Evolutionary conservation across 1,284 basidiomycete species (phyloP).

Genomic region (Termitomyces sp.): DNA sequence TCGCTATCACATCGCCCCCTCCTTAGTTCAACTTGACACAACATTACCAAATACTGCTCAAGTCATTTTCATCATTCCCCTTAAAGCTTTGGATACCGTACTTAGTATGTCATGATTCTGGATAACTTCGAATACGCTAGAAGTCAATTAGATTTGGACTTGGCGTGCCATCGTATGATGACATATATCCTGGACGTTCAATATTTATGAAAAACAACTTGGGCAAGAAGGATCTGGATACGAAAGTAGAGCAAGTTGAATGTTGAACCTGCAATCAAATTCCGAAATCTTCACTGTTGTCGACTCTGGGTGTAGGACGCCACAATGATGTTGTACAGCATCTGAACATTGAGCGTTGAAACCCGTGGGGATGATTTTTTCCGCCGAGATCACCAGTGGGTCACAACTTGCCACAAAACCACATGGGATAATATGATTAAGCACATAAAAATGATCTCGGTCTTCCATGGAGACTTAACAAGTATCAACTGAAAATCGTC

Average conservation of each 20-base stretch:
- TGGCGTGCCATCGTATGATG: not conserved
- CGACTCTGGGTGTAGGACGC: no score
- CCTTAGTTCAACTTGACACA: slow-evolving; percentile 18
- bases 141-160: not conserved
- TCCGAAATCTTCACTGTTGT: not conserved
- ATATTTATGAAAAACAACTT: not conserved
- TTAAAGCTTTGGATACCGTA: not conserved
- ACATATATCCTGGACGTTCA: not conserved
- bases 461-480: not conserved
- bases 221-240: not conserved
- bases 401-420: no score
- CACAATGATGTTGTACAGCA: no score
- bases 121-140: no score
- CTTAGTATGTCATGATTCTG: not conserved
- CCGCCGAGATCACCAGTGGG: no score
- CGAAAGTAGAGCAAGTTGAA: not conserved
- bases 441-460: no score
- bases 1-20: not conserved
- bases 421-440: no score
- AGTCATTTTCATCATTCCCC: not conserved
- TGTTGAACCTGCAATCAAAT: not conserved
- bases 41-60: slow-evolving; percentile 13
- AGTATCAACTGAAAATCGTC: not conserved
- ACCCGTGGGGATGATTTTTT: no score
- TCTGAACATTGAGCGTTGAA: no score